phyloP scores from a whole-genome alignment of 768 basidiomycete genomes.

The Lactarius hatsudake region DNA sequence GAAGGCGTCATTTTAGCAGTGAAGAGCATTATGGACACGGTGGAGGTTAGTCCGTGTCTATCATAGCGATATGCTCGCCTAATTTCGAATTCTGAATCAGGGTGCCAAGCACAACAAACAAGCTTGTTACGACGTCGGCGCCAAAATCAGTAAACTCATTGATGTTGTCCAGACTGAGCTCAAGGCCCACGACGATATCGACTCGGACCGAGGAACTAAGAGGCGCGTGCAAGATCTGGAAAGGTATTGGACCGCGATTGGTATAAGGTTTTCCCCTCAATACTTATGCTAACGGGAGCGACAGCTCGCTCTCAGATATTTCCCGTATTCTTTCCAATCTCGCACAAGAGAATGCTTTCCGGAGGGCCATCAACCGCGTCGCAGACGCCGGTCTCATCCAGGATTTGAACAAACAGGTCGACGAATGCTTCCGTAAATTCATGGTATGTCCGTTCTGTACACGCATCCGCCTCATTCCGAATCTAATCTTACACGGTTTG shows the following conservation, averaged over 20 bases:
- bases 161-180: conserved; percentile 15
- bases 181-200: conserved; percentile 7
- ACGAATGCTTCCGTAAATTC: conserved; percentile 8
- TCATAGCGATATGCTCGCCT: not conserved
- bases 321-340: conserved; percentile 13
- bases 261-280: too few species aligned
- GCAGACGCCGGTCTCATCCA: conserved; percentile 13
- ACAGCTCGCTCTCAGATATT: conserved; percentile 15
- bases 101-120: conserved; percentile 25
- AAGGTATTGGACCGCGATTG: not conserved
- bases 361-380: conserved; percentile 21
- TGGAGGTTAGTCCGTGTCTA: conserved; percentile 4
- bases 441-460: conserved; percentile 6
- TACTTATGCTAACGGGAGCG: not conserved
- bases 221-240: conserved; percentile 14
- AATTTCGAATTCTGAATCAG: conserved; percentile 3
- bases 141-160: conserved; percentile 17
- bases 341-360: conserved; percentile 21
- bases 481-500: not conserved
- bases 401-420: conserved; percentile 14
- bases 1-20: conserved; percentile 14
- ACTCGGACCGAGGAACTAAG: conserved; percentile 2
- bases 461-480: not conserved
- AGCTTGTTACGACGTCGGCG: conserved; percentile 20
- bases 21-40: conserved; percentile 16